These are phyloP conservation scores for Apiospora marii DNA, from an alignment of 2,329 filamentous ascomycete genomes.

Conservation along the genomic window DNA sequence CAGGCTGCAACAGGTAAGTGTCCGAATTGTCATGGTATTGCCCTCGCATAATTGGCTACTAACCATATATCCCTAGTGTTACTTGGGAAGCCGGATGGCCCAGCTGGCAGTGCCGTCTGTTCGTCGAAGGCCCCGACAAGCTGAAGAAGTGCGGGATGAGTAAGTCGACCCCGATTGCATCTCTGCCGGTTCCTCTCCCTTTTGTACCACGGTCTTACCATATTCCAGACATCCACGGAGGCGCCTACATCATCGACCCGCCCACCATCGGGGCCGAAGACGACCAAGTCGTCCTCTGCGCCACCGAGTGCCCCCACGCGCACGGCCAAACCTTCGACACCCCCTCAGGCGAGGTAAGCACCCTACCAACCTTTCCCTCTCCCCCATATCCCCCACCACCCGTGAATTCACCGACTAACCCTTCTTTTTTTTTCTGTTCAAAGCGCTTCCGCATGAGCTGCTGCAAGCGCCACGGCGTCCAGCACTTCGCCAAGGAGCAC, in stretches of 20 bases:
- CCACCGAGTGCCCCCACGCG: not conserved
- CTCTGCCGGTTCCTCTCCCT: no score
- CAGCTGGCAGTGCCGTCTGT: slow-evolving; percentile 4
- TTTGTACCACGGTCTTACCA: not conserved
- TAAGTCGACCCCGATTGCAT: not conserved
- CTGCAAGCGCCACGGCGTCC: slow-evolving; percentile 7
- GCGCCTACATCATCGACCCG: not conserved
- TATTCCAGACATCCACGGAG: not conserved
- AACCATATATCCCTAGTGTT: not conserved
- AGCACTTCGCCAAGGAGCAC: slow-evolving; percentile 3
- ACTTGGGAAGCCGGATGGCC: not conserved
- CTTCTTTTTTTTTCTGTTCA: not conserved
- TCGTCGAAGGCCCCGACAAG: not conserved
- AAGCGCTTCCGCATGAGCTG: slow-evolving; percentile 17
- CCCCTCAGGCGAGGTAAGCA: slow-evolving; percentile 53
- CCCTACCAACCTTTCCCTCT: not conserved
- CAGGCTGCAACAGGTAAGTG: not conserved
- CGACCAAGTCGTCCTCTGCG: not conserved
- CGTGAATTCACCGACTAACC: not conserved
- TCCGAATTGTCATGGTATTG: no score
- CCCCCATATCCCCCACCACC: no score
- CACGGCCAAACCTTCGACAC: slow-evolving; percentile 4
- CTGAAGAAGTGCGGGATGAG: not conserved
- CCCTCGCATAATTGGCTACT: no score
- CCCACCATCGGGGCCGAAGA: not conserved